Conservation (phyloP, 257 asterid genomes). For the Solanum etuberosum region DNA sequence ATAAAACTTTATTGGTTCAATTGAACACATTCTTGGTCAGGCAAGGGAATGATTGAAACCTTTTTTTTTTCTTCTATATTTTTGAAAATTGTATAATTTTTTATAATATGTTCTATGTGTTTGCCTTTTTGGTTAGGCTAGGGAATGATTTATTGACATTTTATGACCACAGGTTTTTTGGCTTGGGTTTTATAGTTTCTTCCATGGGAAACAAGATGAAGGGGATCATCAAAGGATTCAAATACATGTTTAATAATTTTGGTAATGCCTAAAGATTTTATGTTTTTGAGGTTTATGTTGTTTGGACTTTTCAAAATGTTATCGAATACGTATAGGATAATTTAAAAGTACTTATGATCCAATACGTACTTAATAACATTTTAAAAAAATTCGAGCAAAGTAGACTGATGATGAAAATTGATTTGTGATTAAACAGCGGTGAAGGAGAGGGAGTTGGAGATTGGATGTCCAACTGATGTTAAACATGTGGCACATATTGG, state of each 20-base stretch:
- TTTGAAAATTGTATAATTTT: not conserved
- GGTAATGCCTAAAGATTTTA: conserved; percentile 22
- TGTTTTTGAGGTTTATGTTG: not conserved
- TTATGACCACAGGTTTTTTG: conserved; percentile 2
- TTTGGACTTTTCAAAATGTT: not conserved
- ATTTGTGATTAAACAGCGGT: conserved; percentile 9
- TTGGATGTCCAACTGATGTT: conserved; percentile 80
- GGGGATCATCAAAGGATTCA: conserved; percentile 74
- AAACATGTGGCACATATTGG: conserved; percentile 92
- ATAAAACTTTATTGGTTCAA: not conserved
- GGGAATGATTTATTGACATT: not conserved
- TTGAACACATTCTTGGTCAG: not conserved
- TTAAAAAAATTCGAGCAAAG: not conserved
- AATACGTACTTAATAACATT: not conserved
- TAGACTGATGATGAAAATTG: not conserved
- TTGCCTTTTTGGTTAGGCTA: not conserved
- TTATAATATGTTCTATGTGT: not conserved
- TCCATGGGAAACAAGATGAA: conserved; percentile 57
- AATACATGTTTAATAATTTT: conserved; percentile 55
- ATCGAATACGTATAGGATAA: not conserved
- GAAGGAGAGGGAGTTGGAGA: conserved; percentile 70
- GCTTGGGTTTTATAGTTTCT: conserved; percentile 1
- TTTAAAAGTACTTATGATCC: not conserved
- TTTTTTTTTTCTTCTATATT: not conserved
- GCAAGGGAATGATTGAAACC: not conserved